Percentiles rank a stretch among this genome's conserved stretches.
These are phyloP conservation scores for Calonectria hongkongensis DNA, from an alignment of 2,329 filamentous ascomycete species.

Conservation along the genomic window DNA sequence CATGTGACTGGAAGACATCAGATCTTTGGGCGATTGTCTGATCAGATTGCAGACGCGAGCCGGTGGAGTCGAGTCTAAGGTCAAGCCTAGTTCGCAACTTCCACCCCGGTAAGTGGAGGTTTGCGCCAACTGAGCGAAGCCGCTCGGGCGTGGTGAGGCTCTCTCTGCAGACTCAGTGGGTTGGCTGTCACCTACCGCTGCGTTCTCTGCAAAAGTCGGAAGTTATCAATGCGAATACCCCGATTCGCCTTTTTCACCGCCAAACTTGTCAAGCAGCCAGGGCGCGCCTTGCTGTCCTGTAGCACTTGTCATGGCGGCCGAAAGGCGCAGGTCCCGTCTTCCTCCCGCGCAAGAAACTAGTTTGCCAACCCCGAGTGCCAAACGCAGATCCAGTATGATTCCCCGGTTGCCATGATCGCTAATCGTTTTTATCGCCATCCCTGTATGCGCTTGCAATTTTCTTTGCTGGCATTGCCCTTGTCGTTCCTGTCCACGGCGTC, in stretches of 20 bases:
- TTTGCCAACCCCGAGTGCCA: neutral
- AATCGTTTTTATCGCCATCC: neutral
- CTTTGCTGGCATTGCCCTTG: neutral
- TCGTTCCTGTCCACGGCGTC: neutral
- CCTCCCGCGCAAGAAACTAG: constrained; percentile 10
- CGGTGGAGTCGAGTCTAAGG: neutral
- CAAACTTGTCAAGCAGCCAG: neutral
- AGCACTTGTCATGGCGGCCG: constrained; percentile 17
- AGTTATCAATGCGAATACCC: neutral
- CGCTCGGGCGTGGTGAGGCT: neutral
- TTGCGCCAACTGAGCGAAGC: neutral
- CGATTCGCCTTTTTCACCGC: neutral
- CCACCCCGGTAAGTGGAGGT: neutral
- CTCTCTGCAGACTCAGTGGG: neutral
- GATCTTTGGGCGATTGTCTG: constrained; percentile 15
- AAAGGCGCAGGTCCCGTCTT: constrained; percentile 28
- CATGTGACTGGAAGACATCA: constrained; percentile 24
- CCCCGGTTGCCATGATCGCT: neutral
- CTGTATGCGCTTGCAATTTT: neutral
- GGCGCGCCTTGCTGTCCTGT: constrained; percentile 16
- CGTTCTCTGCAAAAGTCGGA: neutral
- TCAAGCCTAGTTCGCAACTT: too few relatives aligned
- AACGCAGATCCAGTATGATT: constrained; percentile 37
- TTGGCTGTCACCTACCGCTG: neutral
- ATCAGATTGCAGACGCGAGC: constrained; percentile 26